phyloP scores from a whole-genome alignment of 208 protist genomes.

The Acanthamoeba sp. region DNA sequence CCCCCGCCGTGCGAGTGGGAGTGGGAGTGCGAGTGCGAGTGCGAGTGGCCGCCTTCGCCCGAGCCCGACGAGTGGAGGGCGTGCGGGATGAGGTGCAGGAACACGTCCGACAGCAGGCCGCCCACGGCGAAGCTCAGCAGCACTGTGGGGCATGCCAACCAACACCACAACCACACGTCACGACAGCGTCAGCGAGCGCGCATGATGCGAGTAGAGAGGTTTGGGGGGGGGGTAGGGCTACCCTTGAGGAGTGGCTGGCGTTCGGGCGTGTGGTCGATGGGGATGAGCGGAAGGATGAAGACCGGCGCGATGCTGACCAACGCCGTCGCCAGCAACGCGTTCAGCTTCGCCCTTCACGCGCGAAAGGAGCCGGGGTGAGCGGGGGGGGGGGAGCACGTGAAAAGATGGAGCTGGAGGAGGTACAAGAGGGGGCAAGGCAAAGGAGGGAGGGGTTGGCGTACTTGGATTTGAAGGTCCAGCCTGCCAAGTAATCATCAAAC shows the following conservation, averaged over 20 bases:
- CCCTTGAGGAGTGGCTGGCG: constrained; percentile 38
- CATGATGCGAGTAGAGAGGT: no score
- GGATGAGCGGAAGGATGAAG: constrained; percentile 58
- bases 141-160: neutral
- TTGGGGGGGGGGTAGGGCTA: neutral
- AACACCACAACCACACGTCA: neutral
- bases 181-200: no score
- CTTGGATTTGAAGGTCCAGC: neutral
- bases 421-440: neutral
- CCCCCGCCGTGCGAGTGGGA: constrained; percentile 73
- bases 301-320: constrained; percentile 50
- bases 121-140: constrained; percentile 85
- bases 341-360: constrained; percentile 15
- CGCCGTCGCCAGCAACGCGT: constrained; percentile 18
- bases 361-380: no score
- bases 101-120: constrained; percentile 87
- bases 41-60: constrained; percentile 8
- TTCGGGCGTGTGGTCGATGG: constrained; percentile 43
- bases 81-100: constrained; percentile 88
- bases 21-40: constrained; percentile 69
- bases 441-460: neutral
- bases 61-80: constrained; percentile 72
- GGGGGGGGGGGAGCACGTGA: no score
- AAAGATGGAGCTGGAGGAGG: neutral
- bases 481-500: neutral